Evolutionary conservation across 2,329 filamentous ascomycete genomes (phyloP), one percentile per base, ranked within the genome.

Genomic region (Emergomyces orientalis): DNA sequence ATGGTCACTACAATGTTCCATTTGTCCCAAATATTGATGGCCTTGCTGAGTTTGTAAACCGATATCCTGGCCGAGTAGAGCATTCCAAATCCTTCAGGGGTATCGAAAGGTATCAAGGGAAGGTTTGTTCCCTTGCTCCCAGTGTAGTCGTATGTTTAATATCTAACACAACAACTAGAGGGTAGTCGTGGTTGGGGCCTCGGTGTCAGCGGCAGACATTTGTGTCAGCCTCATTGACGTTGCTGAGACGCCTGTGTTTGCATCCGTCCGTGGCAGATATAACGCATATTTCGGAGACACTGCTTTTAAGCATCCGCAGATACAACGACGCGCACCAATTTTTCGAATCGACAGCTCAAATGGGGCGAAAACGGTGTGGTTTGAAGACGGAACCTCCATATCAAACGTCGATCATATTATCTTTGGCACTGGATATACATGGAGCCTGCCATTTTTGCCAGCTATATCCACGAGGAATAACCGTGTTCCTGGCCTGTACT

Each of bases 391-490:
- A 1, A 79, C 79, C 0, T 70, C 87, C 13, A 88, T 91, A 70
- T 76, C 76, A 2, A 78, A 86, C 41, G 75, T 97, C 63, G 91
- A 96, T 70, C 82, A 84, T 1, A 78, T 97, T 4, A 73, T 97
- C 41, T 96, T 93, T 74, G 91, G 89, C 72, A 97, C 93, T 0
- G 93, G 93, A 0, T 97, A 94, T 70, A 83, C 95, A 63, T 96
- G 89, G 75, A 86, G 87, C 7, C 88, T 88, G 62, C 91, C 91
- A 0, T 96, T 96, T 70, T 71, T 86, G 3, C 72, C 74, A 2
- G 72, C 72, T 0, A 70, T 84, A 2, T 60, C 72, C 62, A 86
- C 83, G 0, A 82, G 85, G 59, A 92, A 92, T 0, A 82, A 82
- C 32, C 82, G 88, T 27, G 86, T 92, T 0, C 79, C 86, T 65